phyloP scores from a whole-genome alignment of 2,329 filamentous ascomycete genomes.

The Chaetomium sp. region DNA sequence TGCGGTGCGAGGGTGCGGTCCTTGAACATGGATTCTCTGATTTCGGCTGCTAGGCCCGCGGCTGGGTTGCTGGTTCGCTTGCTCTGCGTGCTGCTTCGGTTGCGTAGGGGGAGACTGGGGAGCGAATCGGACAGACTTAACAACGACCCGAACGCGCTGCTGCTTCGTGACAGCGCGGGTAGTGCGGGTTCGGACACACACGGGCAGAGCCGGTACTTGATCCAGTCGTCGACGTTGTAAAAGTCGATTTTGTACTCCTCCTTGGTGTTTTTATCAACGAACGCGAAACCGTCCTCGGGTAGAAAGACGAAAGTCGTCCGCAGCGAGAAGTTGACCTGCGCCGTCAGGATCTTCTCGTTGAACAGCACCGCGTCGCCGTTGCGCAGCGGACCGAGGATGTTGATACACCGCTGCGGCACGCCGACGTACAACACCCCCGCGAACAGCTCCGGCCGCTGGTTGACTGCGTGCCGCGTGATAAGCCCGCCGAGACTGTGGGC shows the following conservation, averaged over 20 bases:
- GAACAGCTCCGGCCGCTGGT: constrained; percentile 77
- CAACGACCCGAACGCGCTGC: constrained; percentile 38
- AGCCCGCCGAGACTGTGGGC: constrained; percentile 84
- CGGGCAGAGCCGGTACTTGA: constrained; percentile 69
- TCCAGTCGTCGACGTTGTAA: constrained; percentile 73
- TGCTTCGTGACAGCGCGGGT: constrained; percentile 45
- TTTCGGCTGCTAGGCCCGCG: constrained; percentile 21
- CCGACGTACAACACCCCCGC: constrained; percentile 81
- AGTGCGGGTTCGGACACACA: constrained; percentile 61
- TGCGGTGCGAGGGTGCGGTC: constrained; percentile 41
- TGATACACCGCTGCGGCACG: constrained; percentile 78
- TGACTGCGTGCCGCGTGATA: constrained; percentile 82
- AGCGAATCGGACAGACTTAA: constrained; percentile 40
- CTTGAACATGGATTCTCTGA: constrained; percentile 41
- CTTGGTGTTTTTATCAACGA: constrained; percentile 73
- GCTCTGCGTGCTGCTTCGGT: constrained; percentile 38
- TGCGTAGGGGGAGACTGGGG: constrained; percentile 38
- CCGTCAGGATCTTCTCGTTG: constrained; percentile 82
- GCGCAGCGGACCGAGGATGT: constrained; percentile 81
- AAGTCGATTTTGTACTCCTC: constrained; percentile 80
- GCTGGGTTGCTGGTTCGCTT: constrained; percentile 24
- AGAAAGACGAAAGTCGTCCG: constrained; percentile 79
- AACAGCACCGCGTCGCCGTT: constrained; percentile 90
- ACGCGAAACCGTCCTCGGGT: constrained; percentile 81
- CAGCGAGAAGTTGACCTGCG: constrained; percentile 88